Base-by-base conservation (phyloP, 768 basidiomycete genomes). In the Rhodosporidiobolus sp. region DNA sequence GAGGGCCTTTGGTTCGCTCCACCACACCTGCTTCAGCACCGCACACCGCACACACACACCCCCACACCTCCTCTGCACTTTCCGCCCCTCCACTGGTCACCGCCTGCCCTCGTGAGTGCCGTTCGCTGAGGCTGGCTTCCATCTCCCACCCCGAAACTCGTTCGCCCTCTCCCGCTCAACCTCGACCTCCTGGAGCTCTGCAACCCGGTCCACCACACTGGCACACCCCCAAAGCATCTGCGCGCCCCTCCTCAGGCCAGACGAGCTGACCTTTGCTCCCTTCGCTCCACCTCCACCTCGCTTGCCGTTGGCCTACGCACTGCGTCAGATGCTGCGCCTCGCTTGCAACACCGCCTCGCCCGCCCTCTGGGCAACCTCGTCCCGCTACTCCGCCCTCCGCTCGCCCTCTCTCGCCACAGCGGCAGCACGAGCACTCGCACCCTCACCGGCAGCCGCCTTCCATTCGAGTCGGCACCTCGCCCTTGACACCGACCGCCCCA, bases 401-500 rank as follows among this genome's bases (percentile, higher is more conserved):
- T 8, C 62, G 14, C 49, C 62, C 49, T 34, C 62, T 19, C 49
- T 52, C 26, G 45, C 28, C 28, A 26, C n/a, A 4, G 45, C 45
- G 48, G n/a, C 59, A 43, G 38, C 38, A 43, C 38, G 38, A 43
- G 38, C 38, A 43, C 8, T 14, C 14, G 14, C 38, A 35, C 22
- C 26, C 11, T 34, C 53, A 12, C 12, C 45, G 6, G 10, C 28
- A 22, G 43, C 59, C 26, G 30, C 45, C 38, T 61, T 67, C 58
- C 59, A 60, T 38, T 61, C 66, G 20, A 26, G 50, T 3, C 59
- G 50, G 5, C 26, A 17, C n/a, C 11, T 53, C 10, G 62, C 9
- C 16, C 63, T 73, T 53, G 54, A 58, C 30, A 53, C 67, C 1
- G 63, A 68, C 24, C 57, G 61, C 6, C n/a, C n/a, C 9, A 4